Percentiles rank a stretch among this genome's conserved stretches.
phyloP scores from a whole-genome alignment of 2,329 filamentous ascomycete species.

The Tolypocladium amazonense region DNA sequence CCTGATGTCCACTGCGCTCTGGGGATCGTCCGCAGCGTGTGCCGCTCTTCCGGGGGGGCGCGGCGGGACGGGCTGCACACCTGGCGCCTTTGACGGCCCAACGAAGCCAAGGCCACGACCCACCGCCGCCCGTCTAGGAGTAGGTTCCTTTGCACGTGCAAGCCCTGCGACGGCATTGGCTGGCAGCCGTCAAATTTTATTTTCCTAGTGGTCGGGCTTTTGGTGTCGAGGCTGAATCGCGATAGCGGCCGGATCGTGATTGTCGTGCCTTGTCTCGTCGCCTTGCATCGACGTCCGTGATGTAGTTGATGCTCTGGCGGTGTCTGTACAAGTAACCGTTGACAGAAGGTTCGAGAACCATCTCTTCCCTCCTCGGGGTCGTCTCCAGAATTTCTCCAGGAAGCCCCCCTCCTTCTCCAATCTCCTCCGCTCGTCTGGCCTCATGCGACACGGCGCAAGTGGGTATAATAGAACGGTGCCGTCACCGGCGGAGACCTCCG shows the following conservation, averaged over 20 bases:
- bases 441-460: not conserved
- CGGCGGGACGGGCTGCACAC: not conserved
- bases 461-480: not conserved
- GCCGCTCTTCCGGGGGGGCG: not conserved
- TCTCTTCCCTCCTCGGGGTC: not conserved
- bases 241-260: not conserved
- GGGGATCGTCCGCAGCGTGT: not conserved
- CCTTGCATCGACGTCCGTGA: not conserved
- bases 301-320: not conserved
- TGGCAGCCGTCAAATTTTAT: not conserved
- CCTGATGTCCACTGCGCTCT: not conserved
- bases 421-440: not conserved
- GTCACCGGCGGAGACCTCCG: not conserved
- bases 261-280: not conserved
- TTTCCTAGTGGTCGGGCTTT: not conserved
- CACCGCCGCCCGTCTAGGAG: not conserved
- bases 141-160: not conserved
- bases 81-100: not conserved
- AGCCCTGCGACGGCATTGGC: not conserved
- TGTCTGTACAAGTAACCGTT: too few relatives aligned
- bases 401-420: not conserved
- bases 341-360: not conserved
- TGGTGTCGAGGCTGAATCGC: not conserved
- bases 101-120: not conserved
- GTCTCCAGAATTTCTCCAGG: not conserved